Conservation (phyloP, 176 grass and related monocot species). For the Musa acuminata region DNA sequence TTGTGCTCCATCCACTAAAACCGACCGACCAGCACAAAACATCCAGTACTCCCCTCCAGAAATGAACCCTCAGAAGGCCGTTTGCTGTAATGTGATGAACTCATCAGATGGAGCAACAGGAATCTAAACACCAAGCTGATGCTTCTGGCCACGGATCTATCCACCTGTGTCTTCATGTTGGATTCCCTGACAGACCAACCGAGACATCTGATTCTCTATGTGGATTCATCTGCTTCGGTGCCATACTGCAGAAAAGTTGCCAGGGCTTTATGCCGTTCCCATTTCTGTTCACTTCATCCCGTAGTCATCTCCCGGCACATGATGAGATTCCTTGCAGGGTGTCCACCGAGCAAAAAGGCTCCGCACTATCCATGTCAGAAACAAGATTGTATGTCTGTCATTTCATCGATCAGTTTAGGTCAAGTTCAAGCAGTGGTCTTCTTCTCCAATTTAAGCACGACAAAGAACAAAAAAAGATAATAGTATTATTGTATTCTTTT, state of each 20-base stretch:
- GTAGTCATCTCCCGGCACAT: background rate
- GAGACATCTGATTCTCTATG: too few species aligned
- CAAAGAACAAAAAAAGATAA: too few species aligned
- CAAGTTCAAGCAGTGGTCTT: background rate
- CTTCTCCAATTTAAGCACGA: background rate
- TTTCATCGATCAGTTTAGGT: too few species aligned
- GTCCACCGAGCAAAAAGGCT: background rate
- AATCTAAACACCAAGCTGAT: background rate
- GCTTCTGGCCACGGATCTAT: background rate
- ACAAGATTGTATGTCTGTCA: background rate
- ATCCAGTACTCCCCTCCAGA: too few species aligned
- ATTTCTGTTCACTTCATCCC: background rate
- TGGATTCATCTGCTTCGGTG: too few species aligned
- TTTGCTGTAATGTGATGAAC: background rate
- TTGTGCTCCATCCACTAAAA: too few species aligned
- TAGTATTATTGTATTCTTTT: too few species aligned
- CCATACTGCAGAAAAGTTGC: background rate
- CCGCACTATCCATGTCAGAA: too few species aligned
- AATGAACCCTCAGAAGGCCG: background rate
- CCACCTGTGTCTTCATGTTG: too few species aligned
- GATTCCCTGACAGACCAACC: too few species aligned
- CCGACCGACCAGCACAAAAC: too few species aligned
- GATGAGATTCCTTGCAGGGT: background rate
- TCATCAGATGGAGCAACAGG: background rate
- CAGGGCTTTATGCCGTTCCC: too few species aligned